These are phyloP conservation scores for Termitomyces heimii DNA, from an alignment of 768 basidiomycete species.

Conservation along the genomic window DNA sequence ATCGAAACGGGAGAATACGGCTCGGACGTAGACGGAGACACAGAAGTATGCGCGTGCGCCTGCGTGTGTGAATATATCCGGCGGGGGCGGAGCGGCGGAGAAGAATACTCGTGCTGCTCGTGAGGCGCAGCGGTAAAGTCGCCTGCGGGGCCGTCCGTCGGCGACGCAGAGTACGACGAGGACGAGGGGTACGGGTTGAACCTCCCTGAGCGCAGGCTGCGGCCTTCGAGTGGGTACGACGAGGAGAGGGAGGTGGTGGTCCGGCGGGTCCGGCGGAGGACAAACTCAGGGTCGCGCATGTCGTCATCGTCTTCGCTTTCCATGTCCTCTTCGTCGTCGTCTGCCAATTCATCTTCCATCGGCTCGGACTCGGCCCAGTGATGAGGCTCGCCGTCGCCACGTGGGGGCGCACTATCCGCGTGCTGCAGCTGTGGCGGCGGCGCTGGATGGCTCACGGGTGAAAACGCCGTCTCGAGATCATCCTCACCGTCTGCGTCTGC, in stretches of 20 bases:
- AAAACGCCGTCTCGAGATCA: conserved; percentile 22
- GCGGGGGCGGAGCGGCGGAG: conserved; percentile 4
- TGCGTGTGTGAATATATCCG: conserved; percentile 7
- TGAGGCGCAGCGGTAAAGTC: background rate
- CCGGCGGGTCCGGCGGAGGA: conserved; percentile 20
- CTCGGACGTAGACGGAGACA: conserved; percentile 9
- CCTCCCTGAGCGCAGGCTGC: conserved; percentile 9
- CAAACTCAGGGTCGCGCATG: conserved; percentile 24
- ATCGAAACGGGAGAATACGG: conserved; percentile 1
- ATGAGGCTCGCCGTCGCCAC: conserved; percentile 9
- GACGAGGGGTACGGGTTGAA: conserved; percentile 14
- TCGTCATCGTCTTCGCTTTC: conserved; percentile 25
- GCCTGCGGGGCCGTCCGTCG: conserved; percentile 1
- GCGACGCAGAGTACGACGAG: conserved; percentile 6
- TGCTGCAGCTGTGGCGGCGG: conserved; percentile 8
- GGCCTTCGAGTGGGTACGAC: conserved; percentile 1
- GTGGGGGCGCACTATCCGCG: conserved; percentile 1
- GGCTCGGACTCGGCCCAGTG: conserved; percentile 1
- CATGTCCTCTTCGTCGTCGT: conserved; percentile 11
- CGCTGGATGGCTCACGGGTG: too few species aligned
- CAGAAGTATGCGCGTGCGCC: conserved; percentile 5
- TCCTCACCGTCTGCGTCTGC: conserved; percentile 20
- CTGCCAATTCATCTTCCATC: conserved; percentile 12
- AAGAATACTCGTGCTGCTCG: background rate
- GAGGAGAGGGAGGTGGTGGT: background rate